Evolutionary conservation across 495 filamentous ascomycete species (phyloP), one percentile per base, ranked within the genome.

Genomic region (Podospora didyma): DNA sequence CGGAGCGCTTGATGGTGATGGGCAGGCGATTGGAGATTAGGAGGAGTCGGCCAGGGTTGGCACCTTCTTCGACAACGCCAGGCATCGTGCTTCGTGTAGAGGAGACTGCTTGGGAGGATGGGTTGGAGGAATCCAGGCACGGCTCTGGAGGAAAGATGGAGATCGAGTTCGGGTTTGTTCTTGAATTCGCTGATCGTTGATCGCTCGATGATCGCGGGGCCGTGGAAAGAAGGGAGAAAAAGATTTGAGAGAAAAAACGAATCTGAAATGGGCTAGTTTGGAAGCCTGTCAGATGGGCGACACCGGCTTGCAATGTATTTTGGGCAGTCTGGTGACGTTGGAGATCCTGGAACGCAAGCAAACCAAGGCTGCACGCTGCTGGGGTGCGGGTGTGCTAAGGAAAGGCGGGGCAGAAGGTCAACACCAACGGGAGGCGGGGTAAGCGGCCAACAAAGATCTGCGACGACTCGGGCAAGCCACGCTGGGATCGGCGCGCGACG

Each of bases 1-100:
- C 89, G 34, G 85, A 85, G 57, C 90, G 85, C 74, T 96, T 96
- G 72, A 97, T 92, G 48, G 92, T 96, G 69, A 97, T 96, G 5
- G 93, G 93, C 11, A 97, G 81, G 45, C 94, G 88, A 59, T 97
- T 97, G 12, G 93, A 96, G 62, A 96, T 83, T 45, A 97, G 84
- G 37, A 96, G 86, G 42, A 97, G 78, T 46, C 79, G 73, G 62
- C 75, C 70, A 6, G 64, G 56, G 31, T 48, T 26, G 46, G 54
- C 50, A 47, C 39, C 14, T 17, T 65, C 58, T 22, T 66, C 59
- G 49, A 66, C 54, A 28, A 54, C 39, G 42, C 39, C 50, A 28
- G 71, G 63, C 71, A 74, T 74, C 31, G 23, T 69, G 67, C 22
- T 28, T 24, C 9, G 26, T 47, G 21, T 46, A 19, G 44, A 19